Base-by-base conservation (phyloP, 148 eudicot genomes). In the Camellia japonica region DNA sequence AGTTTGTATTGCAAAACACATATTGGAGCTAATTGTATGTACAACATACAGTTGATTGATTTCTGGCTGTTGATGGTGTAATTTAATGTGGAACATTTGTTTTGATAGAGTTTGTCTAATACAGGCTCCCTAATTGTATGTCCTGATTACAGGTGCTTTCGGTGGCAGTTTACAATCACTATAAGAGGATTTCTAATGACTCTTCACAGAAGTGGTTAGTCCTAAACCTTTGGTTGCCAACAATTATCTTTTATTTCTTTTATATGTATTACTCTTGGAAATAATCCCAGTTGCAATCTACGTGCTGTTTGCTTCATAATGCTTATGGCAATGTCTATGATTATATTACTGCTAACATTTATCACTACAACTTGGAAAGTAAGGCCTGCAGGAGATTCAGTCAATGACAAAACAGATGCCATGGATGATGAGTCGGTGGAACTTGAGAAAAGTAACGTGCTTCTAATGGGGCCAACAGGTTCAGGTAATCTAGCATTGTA, bases 141-240 rank as follows among this genome's bases (percentile, higher is more conserved):
- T 77, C 63, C 18, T 75, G 12, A 60, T 64, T 84, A 76, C 91
- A 97, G 99, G 99, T 97, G 76, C 94, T 97, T 38, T 88, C 99
- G 58, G 98, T 97, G 76, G 99, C 98, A 59, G 99, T 94, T 61
- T 97, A 97, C 87, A 97, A 97, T 81, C 99, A 97, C 86, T 94
- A 91, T 82, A 94, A 94, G 89, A 88, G 99, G 87, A 94, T 94
- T 41, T 97, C 89, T 83, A 89, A 62, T 67, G 98, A 92, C 81
- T 70, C 97, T 73, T 76, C 90, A 79, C 90, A 92, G 71, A 92
- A 91, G 95, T 94, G 80, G 81, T 89, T 86, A 79, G 80, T 80
- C 78, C 66, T 80, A 68, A 61, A 46, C 76, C 80, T 66, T 76
- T 44, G 71, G 9, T 67, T 78, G 19, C 54, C 10, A n/a, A 38